These are phyloP conservation scores for Fraxinus anomala DNA, from an alignment of 257 asterid species.

Conservation along the genomic window DNA sequence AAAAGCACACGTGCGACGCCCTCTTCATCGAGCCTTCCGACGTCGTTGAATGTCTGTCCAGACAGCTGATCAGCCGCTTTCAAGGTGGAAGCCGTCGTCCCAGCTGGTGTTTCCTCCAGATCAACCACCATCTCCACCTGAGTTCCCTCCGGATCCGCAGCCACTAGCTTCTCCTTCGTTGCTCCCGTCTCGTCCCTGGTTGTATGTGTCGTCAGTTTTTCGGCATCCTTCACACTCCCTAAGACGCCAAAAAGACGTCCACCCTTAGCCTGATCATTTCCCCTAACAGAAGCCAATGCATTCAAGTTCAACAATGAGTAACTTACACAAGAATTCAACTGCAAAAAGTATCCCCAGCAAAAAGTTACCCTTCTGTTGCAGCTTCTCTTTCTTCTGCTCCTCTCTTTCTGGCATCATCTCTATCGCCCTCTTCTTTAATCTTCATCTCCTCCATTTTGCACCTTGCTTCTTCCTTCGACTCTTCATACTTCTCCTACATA, in stretches of 20 bases:
- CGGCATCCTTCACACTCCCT: constrained; percentile 51
- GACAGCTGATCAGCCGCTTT: constrained; percentile 49
- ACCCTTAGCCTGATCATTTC: constrained; percentile 11
- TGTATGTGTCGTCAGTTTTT: constrained; percentile 43
- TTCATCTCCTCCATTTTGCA: constrained; percentile 62
- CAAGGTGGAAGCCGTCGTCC: constrained; percentile 36
- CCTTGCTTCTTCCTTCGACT: constrained; percentile 49
- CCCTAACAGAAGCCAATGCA: constrained; percentile 21
- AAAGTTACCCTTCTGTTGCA: not conserved
- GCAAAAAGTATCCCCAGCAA: constrained; percentile 25
- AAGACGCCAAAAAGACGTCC: constrained; percentile 51
- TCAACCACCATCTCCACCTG: constrained; percentile 47
- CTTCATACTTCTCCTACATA: constrained; percentile 49
- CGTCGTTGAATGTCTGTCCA: constrained; percentile 68
- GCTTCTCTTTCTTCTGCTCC: constrained; percentile 26
- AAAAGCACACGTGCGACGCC: constrained; percentile 28
- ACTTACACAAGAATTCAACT: not conserved
- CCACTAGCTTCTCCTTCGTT: constrained; percentile 30
- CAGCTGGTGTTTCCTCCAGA: constrained; percentile 38
- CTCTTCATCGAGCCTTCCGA: constrained; percentile 45
- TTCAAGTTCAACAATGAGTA: constrained; percentile 4
- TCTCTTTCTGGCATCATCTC: constrained; percentile 32
- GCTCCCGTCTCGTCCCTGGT: constrained; percentile 27
- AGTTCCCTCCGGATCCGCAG: constrained; percentile 43
- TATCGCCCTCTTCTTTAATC: constrained; percentile 34